Evolutionary conservation across 2,329 filamentous ascomycete genomes (phyloP), one percentile per base, ranked within the genome.

Genomic region (Penicillium sclerotiorum): DNA sequence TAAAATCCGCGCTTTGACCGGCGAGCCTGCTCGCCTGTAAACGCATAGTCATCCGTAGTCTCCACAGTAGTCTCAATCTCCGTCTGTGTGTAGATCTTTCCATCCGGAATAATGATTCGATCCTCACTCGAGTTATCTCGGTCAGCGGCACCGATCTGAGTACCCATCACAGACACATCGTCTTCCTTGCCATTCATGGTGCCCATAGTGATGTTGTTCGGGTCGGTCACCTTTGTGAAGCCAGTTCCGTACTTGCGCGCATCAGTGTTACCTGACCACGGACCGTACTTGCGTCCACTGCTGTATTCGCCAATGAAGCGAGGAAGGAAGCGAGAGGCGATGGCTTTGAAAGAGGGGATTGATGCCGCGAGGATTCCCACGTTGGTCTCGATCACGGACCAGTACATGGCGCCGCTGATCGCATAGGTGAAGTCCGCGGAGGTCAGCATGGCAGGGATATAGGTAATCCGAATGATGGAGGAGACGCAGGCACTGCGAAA

Each of bases 391-490:
- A 74, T 73, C 7, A 72, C 64, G 8, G 71, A 73, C 73, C 73
- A 75, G 54, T 76, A 75, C 69, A 77, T 76, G 38, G 76, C 70
- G 23, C 64, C 64, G 28, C 68, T 65, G 49, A 71, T 71, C 36
- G 63, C 68, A 53, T 68, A 71, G 18, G 69, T 72, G 15, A 61
- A 56, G 45, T 73, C 70, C 9, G 57, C 28, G 8, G 67, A 68
- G 15, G 57, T 63, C 33, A 77, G 68, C 68, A 77, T 76, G 28
- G 62, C 47, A 4, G 73, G 74, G 48, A 78, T 71, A 32, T 70
- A 76, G 20, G 72, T 75, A 45, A 77, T 75, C 47, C 76, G 72
- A 35, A 78, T 70, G 47, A 77, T 76, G 6, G 73, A 76, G 11
- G 75, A 76, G 30, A 77, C 57, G 49, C 75, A 77, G 35, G 74